Base-by-base conservation (phyloP, 2,329 filamentous ascomycete species). In the Apiospora arundinis region DNA sequence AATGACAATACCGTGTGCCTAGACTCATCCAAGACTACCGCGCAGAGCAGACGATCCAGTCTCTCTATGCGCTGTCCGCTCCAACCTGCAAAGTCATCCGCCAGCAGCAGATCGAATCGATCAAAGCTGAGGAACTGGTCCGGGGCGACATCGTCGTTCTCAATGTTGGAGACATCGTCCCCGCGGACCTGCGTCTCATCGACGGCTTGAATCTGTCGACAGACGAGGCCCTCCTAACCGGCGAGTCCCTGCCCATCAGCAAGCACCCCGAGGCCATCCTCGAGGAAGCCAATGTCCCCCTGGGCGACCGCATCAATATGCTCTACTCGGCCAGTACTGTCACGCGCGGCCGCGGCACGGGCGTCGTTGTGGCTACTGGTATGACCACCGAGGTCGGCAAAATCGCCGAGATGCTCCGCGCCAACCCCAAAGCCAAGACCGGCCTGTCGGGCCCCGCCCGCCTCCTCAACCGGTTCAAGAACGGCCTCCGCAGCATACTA, bases 311-410 rank as follows among this genome's bases (percentile, higher is more conserved):
- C 28, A 85, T 88, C 76, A 94, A 94, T 79, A 88, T 93, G 80
- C 89, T 89, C 52, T 94, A 92, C 80, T 92, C 91, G 70, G 91
- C 90, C 71, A 92, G 91, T 73, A 92, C 90, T n/a, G 87, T 94
- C 76, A 92, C 91, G 4, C 90, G 91, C 72, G 92, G 92, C 68
- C 89, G 92, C 71, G 92, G 89, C 67, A 90, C 85, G 16, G 92
- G 92, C 72, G 88, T 94, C 69, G 91, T 93, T 67, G 87, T 91
- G 68, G 87, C 89, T 42, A 92, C 90, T n/a, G 92, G 89, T 60
- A 93, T 94, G 91, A 81, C 87, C 72, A 95, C 92, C 28, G 91
- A 94, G 80, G 91, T 95, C 70, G 93, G 93, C 76, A 90, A 90
- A 77, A 94, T 95, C 76, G 92, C 93, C n/a, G 87, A 86, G 70